These are phyloP conservation scores for Globisporangium acanthophoron DNA, from an alignment of 352 stramenopile species.

Conservation along the genomic window DNA sequence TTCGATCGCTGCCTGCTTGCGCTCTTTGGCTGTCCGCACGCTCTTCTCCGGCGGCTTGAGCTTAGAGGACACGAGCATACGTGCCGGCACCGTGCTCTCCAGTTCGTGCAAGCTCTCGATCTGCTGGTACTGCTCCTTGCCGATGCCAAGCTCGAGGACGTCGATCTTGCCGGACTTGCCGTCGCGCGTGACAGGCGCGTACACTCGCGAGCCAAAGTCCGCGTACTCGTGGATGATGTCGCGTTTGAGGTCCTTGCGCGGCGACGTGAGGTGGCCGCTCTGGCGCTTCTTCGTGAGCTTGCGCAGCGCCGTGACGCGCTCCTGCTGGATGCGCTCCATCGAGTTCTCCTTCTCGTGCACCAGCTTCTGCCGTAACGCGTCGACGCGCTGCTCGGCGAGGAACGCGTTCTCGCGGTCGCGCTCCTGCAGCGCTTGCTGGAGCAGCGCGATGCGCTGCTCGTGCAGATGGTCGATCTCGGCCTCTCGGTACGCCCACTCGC, in stretches of 20 bases:
- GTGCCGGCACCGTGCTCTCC: slow-evolving; percentile 46
- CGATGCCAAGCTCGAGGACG: slow-evolving; percentile 53
- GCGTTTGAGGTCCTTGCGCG: slow-evolving; percentile 30
- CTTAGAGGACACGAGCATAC: slow-evolving; percentile 44
- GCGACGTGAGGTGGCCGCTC: slow-evolving; percentile 37
- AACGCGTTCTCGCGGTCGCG: slow-evolving; percentile 89
- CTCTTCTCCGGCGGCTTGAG: slow-evolving; percentile 47
- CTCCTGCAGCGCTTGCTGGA: slow-evolving; percentile 82
- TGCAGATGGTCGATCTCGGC: slow-evolving; percentile 86
- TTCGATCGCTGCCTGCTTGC: slow-evolving; percentile 69
- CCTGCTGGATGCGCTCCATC: slow-evolving; percentile 76
- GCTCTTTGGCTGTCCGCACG: slow-evolving; percentile 64
- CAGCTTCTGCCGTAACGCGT: slow-evolving; percentile 76
- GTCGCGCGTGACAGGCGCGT: slow-evolving; percentile 65
- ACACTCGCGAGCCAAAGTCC: slow-evolving; percentile 80
- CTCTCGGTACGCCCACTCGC: slow-evolving; percentile 86
- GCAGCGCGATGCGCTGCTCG: slow-evolving; percentile 65
- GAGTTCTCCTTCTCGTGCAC: slow-evolving; percentile 74
- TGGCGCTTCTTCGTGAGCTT: slow-evolving; percentile 88
- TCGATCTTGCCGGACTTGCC: slow-evolving; percentile 52
- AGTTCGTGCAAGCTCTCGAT: slow-evolving; percentile 57
- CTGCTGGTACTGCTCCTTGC: slow-evolving; percentile 41
- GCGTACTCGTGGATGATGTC: slow-evolving; percentile 90
- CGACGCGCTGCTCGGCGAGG: slow-evolving; percentile 89
- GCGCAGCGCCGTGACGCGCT: slow-evolving; percentile 83